phyloP scores from a whole-genome alignment of 2,329 filamentous ascomycete genomes.

The Botrytis byssoidea region DNA sequence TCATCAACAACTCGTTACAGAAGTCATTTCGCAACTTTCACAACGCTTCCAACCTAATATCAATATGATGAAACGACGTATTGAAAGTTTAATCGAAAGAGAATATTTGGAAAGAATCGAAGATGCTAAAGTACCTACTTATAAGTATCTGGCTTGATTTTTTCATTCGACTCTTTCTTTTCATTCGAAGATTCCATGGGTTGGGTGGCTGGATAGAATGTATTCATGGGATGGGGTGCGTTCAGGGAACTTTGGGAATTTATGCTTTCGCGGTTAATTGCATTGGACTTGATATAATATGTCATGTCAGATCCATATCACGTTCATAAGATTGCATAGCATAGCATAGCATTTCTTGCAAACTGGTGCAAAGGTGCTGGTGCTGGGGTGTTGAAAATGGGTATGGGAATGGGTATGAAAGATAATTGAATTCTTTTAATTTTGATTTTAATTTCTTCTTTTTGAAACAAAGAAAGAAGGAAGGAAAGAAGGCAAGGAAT shows the following conservation, averaged over 20 bases:
- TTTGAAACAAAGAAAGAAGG: no score
- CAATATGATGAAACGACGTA: conserved; percentile 75
- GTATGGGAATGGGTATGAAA: neutral
- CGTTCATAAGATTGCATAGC: neutral
- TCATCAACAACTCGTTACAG: conserved; percentile 67
- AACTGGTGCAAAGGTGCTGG: neutral
- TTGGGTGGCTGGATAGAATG: neutral
- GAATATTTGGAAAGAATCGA: conserved; percentile 78
- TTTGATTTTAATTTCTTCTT: neutral
- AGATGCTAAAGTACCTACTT: conserved; percentile 59
- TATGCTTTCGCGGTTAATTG: neutral
- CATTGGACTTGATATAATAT: neutral
- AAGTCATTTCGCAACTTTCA: conserved; percentile 68
- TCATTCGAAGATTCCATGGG: neutral
- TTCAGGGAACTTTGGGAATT: neutral
- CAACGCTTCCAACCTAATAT: conserved; percentile 74
- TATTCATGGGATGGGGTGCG: neutral
- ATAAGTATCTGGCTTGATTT: conserved; percentile 66
- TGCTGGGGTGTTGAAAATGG: neutral
- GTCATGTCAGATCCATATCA: neutral
- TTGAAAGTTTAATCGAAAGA: conserved; percentile 72
- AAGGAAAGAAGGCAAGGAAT: neutral
- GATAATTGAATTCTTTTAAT: neutral
- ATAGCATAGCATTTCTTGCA: neutral
- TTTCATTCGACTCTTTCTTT: no score